Evolutionary conservation across 306 rosid species (phyloP), one percentile per base, ranked within the genome.

Genomic region (Cyclanthera cordifolia): DNA sequence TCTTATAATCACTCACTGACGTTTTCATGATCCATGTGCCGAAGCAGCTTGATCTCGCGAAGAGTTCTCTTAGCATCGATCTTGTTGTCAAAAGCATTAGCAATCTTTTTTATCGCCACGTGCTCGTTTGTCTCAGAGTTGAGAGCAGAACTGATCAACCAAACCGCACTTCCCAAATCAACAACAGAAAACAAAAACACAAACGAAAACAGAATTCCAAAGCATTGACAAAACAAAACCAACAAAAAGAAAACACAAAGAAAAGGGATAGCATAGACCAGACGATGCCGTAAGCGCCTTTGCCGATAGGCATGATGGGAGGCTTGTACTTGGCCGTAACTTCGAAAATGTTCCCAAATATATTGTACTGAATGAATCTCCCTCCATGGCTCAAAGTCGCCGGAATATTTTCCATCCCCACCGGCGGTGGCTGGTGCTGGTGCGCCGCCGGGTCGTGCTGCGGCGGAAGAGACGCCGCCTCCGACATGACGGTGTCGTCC

Each of bases 11-110:
- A 75, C 80, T 83, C 82, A 83, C 91, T 75, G 56, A 88, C 97
- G 75, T 91, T 91, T 78, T 91, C 96, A 77, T 91, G 97, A 84
- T 91, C 97, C 97, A 91, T 91, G 52, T 91, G 97, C 8, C 96
- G 96, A 70, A 91, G 97, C 76, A 91, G 85, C 81, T 91, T 91
- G 88, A 91, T 91, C 85, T 91, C 97, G 1, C 97, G 93, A 28
- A 88, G 95, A 58, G 96, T 91, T 80, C 97, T 88, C 91, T 91
- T 91, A 11, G 97, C 96, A 52, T 91, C 96, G 84, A 91, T 88
- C 79, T 77, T 91, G 79, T 91, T 91, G 75, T 91, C 97, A 73
- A 91, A 91, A 0, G 97, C 97, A 79, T 88, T 91, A 6, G 96
- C 92, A 69, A 91, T 91, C 96, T 91, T 91, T 88, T 91, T 91